Base-by-base conservation (phyloP, 2,329 filamentous ascomycete genomes). In the Ceratocystis lukuohia region DNA sequence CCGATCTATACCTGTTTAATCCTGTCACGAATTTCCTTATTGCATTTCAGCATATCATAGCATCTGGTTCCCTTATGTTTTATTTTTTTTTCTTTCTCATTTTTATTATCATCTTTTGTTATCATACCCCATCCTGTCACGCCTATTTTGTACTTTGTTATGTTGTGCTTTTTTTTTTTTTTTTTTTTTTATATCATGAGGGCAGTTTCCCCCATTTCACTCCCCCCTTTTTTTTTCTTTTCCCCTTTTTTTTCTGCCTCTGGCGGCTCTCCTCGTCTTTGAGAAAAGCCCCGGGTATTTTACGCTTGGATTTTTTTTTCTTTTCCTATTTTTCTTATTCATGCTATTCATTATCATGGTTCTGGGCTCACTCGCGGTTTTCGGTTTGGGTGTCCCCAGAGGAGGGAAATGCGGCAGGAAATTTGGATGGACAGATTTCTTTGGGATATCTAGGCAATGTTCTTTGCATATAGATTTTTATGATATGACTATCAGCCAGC, bases 401-500 rank as follows among this genome's bases (percentile, higher is more conserved):
- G 61, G 30, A 30, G 41, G 44, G 61, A 30, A 63, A 30, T 37
- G 33, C 6, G 56, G 28, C 56, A 59, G 44, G 61, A 45, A 63
- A 50, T 50, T 48, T 63, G 37, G 61, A 44, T 45, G 37, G 37
- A 28, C 37, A 62, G 37, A n/a, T 62, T 46, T 45, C 61, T 46
- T 62, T 46, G 37, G 17, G 44, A 48, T 30, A 48, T 63, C 61
- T 63, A 48, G 25, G 61, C 61, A 63, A 46, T 48, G 44, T 63
- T 63, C 10, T 45, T 50, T 63, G 41, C 61, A 63, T 33, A 48
- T 63, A 63, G 61, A 63, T 63, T 41, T 63, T 63, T 63, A 63
- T 63, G 61, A 63, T 63, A 63, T 50, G 56, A 59, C 37, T 59
- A 59, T 59, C 28, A 59, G 28, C 56, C 61, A 37, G 20, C 61